A percentile compares a stretch with the other conserved stretches of the same genome.
Evolutionary conservation across 169 alveolate genomes (phyloP).

Genomic region (Babesia sp.): DNA sequence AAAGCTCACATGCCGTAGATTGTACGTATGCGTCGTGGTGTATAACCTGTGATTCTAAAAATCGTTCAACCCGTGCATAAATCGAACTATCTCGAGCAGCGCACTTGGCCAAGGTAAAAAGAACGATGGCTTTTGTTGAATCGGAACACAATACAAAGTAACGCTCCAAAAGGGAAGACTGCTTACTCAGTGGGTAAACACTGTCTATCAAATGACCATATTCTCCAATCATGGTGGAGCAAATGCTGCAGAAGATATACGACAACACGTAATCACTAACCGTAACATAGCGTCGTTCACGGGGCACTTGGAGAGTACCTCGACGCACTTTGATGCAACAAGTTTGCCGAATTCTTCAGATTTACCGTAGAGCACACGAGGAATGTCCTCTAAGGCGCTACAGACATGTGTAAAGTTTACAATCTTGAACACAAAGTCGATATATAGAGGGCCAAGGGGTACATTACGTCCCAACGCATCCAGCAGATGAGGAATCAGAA

Average conservation of each 20-base stretch:
- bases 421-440: slow-evolving; percentile 89
- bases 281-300: slow-evolving; percentile 41
- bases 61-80: slow-evolving; percentile 36
- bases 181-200: slow-evolving; percentile 21
- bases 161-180: slow-evolving; percentile 49
- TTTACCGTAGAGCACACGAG: slow-evolving; percentile 41
- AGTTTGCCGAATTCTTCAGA: slow-evolving; percentile 61
- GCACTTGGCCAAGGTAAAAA: slow-evolving; percentile 67
- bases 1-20: slow-evolving; percentile 70
- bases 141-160: slow-evolving; percentile 54
- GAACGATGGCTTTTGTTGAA: slow-evolving; percentile 54
- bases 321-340: background rate
- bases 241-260: slow-evolving; percentile 43
- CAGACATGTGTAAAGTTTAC: slow-evolving; percentile 88
- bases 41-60: slow-evolving; percentile 44
- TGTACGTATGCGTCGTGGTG: slow-evolving; percentile 67
- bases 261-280: slow-evolving; percentile 10
- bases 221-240: slow-evolving; percentile 70
- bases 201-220: slow-evolving; percentile 67
- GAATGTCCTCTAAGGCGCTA: slow-evolving; percentile 86
- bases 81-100: slow-evolving; percentile 64
- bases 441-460: slow-evolving; percentile 87
- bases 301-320: background rate
- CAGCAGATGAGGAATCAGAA: slow-evolving; percentile 87
- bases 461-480: slow-evolving; percentile 88